Evolutionary conservation across 768 basidiomycete genomes (phyloP), one percentile per base, ranked within the genome.

Genomic region (Xerocomellus amylosporus): DNA sequence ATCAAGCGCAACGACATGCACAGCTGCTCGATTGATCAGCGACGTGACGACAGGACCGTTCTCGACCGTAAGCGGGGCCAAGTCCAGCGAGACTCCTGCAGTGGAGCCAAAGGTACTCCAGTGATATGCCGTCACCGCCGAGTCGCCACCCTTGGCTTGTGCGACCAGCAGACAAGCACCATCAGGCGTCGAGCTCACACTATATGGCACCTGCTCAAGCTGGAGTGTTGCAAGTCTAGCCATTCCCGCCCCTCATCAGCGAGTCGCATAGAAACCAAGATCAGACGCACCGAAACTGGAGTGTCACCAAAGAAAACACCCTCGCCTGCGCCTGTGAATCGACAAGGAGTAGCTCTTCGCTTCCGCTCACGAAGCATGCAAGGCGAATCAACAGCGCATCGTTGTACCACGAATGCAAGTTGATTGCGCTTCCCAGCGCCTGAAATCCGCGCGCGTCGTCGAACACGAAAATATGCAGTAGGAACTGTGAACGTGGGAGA

Each of bases 101-200:
- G 74, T 69, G 0, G 79, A 77, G 4, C 84, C 85, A 53, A 86
- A 83, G 1, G 81, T 80, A 12, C 67, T 70, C 80, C 79, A 83
- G 58, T 85, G 85, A 58, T 78, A 83, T 0, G 76, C 76, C 2
- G 67, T 73, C 5, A 79, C 22, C 1, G 39, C 19, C 45, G 66
- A 20, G 44, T 42, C 47, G 37, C 4, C 53, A 26, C 26, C 57
- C 28, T 60, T 48, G 2, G 48, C 46, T 36, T 74, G 68, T 5
- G 71, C 58, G 2, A 73, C 64, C 20, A 84, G 36, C 20, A 85
- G 62, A 58, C 82, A 84, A 22, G 83, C 72, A 0, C 80, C 82
- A 57, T 84, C 83, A 0, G 83, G 80, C 0, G 83, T 75, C 2
- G 80, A 75, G 60, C 70, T n/a, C 58, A 64, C 15, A 46, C 54